Base-by-base conservation (phyloP, 306 rosid species). In the cucumber (Cucumis sativus) region DNA sequence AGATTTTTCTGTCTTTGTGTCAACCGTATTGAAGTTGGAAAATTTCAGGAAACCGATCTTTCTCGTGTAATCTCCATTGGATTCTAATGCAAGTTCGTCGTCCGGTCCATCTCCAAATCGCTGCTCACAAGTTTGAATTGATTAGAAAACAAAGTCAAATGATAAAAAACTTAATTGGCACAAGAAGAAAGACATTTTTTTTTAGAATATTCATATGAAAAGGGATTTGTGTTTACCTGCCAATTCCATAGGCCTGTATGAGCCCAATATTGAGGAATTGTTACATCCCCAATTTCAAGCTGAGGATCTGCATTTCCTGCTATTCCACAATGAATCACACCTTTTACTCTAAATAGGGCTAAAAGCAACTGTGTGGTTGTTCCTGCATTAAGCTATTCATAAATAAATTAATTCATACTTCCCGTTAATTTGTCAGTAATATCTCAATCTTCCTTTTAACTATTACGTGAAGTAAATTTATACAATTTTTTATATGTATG, bases 191-290 rank as follows among this genome's bases (percentile, higher is more conserved):
- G 47, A 17, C 59, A 7, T 18, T 17, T 1, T 17, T 52, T 17
- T 28, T 28, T 2, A 28, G 30, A 28, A 28, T 28, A 28, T 28
- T 28, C 30, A 28, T 28, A 28, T 28, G 45, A 11, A 23, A 23
- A 8, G 20, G 41, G 35, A 68, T 67, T 67, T 71, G 59, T 28
- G 2, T 4, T 16, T 83, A 92, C 94, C 98, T 93, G 96, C 98
- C 96, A 91, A 79, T 87, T 85, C 97, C 96, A 91, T 18, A 87
- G 92, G 60, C 93, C 96, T 6, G 89, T 82, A n/a, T 93, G 98
- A 10, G 96, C 93, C 97, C 97, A 89, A 66, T 62, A 86, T 25
- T 76, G 87, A 6, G 97, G 97, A 82, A 93, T 86, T 6, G 92
- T 83, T 0, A 93, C 96, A 78, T 91, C 93, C 79, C 98, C 93